Evolutionary conservation across 768 basidiomycete genomes (phyloP), one percentile per base, ranked within the genome.

Genomic region (Clavulina sp.): DNA sequence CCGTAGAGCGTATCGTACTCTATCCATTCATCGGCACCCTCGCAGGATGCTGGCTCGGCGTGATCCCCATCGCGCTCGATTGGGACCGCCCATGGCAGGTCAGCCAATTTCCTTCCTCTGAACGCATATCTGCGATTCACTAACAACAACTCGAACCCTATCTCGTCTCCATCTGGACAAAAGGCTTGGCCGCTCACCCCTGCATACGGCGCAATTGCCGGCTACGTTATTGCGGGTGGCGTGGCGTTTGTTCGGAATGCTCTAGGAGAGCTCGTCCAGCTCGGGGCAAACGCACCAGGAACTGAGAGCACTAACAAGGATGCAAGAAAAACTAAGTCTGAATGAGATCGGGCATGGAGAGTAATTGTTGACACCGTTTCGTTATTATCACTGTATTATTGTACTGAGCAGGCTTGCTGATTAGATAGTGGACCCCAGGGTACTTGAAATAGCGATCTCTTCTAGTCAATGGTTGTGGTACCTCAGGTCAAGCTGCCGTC

Each of bases 51-150:
- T 95, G 89, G 92, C 32, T 73, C 13, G 91, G 89, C 16, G 77
- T 74, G 6, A 70, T 92, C 43, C 85, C 88, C 2, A 80, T 91
- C 43, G 84, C 87, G 0, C 76, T 97, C 18, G 93, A 97, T 65
- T 97, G 93, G 93, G 91, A 91, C 61, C 74, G 88, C 33, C 87
- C 92, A 4, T 96, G 92, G 92, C 93, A 96, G 81, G 89, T 85
- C 50, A 52, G 76, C 66, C 13, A 24, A 9, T 38, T 38, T 38
- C n/a, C n/a, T n/a, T n/a, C n/a, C n/a, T 32, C 32, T 1, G 26
- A 36, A 30, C 46, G 7, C 33, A 28, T 53, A 1, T 29, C 36
- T 26, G 38, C 46, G 24, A 36, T 55, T n/a, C 54, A n/a, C 50
- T 49, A 49, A 54, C 57, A 24, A 48, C 4, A 32, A 23, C 9